Conservation (phyloP, 805 yeast genomes). For the Monosporozyma servazzii region DNA sequence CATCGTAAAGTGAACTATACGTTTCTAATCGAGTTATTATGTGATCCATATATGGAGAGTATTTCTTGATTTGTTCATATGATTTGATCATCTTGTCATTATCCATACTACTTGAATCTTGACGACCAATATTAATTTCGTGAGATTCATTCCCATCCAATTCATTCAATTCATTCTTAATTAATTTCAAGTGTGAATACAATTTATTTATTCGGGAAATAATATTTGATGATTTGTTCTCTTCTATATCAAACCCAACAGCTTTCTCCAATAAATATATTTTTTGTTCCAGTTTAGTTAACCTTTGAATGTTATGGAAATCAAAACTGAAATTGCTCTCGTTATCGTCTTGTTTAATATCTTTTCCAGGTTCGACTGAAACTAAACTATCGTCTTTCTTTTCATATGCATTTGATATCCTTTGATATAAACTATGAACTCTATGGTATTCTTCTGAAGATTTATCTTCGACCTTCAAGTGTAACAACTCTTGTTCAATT, state of each 20-base stretch:
- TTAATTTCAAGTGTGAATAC: neutral
- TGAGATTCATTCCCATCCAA: too few species aligned
- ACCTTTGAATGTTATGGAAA: neutral
- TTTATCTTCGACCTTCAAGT: neutral
- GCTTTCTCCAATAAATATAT: neutral
- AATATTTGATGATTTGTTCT: neutral
- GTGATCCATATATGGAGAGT: neutral
- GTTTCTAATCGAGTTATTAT: neutral
- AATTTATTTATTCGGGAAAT: neutral
- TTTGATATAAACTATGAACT: neutral
- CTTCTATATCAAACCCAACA: neutral
- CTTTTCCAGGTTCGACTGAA: neutral
- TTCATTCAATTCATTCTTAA: neutral
- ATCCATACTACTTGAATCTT: too few species aligned
- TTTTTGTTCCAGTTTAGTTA: neutral
- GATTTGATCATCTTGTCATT: neutral
- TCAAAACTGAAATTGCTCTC: neutral
- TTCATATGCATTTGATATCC: neutral
- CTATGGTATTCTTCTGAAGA: neutral
- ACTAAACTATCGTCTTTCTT: neutral
- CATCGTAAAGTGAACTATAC: neutral
- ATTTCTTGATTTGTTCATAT: neutral
- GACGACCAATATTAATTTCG: neutral
- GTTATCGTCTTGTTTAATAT: neutral
- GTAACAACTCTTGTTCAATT: neutral